Conservation (phyloP, 2,329 filamentous ascomycete species). For the Pseudonectria buxi region DNA sequence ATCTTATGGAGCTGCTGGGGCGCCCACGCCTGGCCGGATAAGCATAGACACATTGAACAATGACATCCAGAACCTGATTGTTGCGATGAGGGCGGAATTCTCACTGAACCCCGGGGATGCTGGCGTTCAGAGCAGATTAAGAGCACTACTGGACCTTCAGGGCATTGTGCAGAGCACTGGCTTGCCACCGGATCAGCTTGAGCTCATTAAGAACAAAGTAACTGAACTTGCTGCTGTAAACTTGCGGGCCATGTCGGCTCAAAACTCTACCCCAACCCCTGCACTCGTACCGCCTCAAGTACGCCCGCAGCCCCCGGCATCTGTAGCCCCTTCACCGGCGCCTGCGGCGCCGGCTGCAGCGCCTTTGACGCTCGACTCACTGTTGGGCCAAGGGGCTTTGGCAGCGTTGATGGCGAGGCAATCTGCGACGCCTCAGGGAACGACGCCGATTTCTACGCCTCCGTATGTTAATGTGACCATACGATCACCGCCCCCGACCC, state of each 20-base stretch:
- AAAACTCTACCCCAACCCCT: slow-evolving; percentile 33
- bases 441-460: slow-evolving; percentile 37
- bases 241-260: slow-evolving; percentile 43
- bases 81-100: slow-evolving; percentile 65
- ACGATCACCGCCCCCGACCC: slow-evolving; percentile 43
- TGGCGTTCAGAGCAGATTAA: slow-evolving; percentile 70
- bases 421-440: slow-evolving; percentile 41
- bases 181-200: slow-evolving; percentile 73
- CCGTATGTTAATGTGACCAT: slow-evolving; percentile 33
- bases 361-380: slow-evolving; percentile 47
- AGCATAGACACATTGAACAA: slow-evolving; percentile 70
- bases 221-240: slow-evolving; percentile 63
- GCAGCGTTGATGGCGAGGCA: slow-evolving; percentile 52
- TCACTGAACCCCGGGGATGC: slow-evolving; percentile 69
- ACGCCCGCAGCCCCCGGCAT: slow-evolving; percentile 24
- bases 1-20: slow-evolving; percentile 27
- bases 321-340: slow-evolving; percentile 26
- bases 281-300: slow-evolving; percentile 25
- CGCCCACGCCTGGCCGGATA: slow-evolving; percentile 38
- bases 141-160: slow-evolving; percentile 81
- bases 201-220: slow-evolving; percentile 79
- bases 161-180: slow-evolving; percentile 64
- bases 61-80: slow-evolving; percentile 76
- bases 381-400: slow-evolving; percentile 54
- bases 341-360: slow-evolving; percentile 26